Base-by-base conservation (phyloP, 2,329 filamentous ascomycete species). In the Aspergillus arachidicola region DNA sequence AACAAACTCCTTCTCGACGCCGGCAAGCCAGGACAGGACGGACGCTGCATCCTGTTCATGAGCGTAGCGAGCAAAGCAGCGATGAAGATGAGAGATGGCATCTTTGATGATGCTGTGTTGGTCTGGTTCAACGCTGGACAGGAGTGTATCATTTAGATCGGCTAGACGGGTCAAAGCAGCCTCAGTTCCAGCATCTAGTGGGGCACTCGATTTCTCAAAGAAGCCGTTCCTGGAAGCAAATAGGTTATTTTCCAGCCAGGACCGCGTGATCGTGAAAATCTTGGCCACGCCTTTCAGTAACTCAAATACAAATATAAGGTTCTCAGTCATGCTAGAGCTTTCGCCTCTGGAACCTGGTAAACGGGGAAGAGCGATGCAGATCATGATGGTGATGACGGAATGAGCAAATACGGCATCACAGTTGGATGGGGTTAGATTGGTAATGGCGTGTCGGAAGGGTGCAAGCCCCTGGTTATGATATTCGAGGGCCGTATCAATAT, bases 211-310 rank as follows among this genome's bases (percentile, higher is more conserved):
- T 26, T 78, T 69, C 7, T 78, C 82, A 80, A 82, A 83, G 65
- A 83, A 82, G 23, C 74, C 72, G 0, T 69, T 69, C 45, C 78
- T 80, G 3, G 76, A 76, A 28, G 77, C 81, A 70, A 85, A 86
- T 1, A 86, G 74, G 76, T 82, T 84, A 19, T 82, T 79, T 66
- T 86, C 83, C 66, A 86, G 81, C 65, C 75, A 78, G 1, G 72
- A 65, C 19, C 68, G 67, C 23, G 72, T 73, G 38, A 76, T 74
- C 2, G 59, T 64, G 36, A 73, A 70, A 26, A 78, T 78, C 4
- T 77, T 77, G 32, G 67, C 73, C 34, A 76, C 71, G 0, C 76
- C 76, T 56, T 76, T 75, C 9, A 78, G 66, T 9, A 78, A 69
- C 43, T 78, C 75, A 46, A 77, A 76, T 3, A 77, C 71, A 7